These are phyloP conservation scores for Secale cereale DNA, from an alignment of 176 grass and related monocot species.

Conservation along the genomic window DNA sequence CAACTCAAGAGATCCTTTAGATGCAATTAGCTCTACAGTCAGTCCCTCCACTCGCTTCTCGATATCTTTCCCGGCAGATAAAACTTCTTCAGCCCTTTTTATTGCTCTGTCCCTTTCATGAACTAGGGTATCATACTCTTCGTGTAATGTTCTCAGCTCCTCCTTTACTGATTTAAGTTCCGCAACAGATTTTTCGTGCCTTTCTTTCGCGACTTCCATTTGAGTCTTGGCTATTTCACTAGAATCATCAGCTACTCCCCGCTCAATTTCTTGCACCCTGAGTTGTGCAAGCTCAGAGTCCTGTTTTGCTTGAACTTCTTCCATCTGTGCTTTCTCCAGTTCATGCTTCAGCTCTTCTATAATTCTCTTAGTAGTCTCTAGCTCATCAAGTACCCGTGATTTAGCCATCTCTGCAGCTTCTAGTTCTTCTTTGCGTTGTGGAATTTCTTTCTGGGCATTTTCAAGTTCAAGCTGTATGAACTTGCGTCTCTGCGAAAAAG, in stretches of 20 bases:
- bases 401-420: constrained; percentile 66
- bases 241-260: constrained; percentile 69
- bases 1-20: constrained; percentile 81
- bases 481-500: constrained; percentile 55
- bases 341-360: constrained; percentile 84
- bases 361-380: constrained; percentile 56
- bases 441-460: constrained; percentile 65
- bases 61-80: constrained; percentile 47
- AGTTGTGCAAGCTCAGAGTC: constrained; percentile 79
- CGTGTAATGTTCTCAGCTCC: constrained; percentile 47
- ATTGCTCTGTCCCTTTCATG: constrained; percentile 61
- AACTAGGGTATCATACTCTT: constrained; percentile 55
- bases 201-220: constrained; percentile 60
- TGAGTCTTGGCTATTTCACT: constrained; percentile 68
- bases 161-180: constrained; percentile 45
- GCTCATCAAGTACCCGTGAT: constrained; percentile 48
- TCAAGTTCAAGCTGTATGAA: constrained; percentile 72
- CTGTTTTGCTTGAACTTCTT: constrained; percentile 83
- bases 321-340: constrained; percentile 79
- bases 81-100: constrained; percentile 59
- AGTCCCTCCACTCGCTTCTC: constrained; percentile 73
- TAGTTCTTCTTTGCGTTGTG: constrained; percentile 53
- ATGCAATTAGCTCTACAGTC: constrained; percentile 63
- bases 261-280: constrained; percentile 74
- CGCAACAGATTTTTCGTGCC: constrained; percentile 60